Evolutionary conservation across 176 grass and related monocot genomes (phyloP).

Genomic region (Triticum timopheevii): DNA sequence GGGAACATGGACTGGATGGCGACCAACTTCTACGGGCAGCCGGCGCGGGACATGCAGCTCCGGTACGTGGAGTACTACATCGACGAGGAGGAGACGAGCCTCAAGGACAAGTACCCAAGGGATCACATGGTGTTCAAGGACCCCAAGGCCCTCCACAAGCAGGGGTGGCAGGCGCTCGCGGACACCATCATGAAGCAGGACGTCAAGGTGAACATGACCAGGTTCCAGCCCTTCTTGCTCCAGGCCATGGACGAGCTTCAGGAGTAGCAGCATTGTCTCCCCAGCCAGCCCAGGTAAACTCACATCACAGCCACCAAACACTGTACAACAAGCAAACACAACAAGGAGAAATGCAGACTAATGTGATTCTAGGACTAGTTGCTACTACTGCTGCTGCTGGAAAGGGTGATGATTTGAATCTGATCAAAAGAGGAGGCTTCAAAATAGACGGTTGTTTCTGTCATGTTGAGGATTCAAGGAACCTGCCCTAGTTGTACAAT

Average conservation of each 20-base stretch:
- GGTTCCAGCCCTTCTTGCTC: constrained; percentile 45
- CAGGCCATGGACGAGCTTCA: constrained; percentile 63
- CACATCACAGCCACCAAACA: background rate
- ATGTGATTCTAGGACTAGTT: background rate
- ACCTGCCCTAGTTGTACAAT: background rate
- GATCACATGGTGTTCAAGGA: constrained; percentile 69
- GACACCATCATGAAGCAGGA: constrained; percentile 80
- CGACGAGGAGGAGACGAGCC: constrained; percentile 55
- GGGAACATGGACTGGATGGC: constrained; percentile 81
- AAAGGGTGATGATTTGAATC: background rate
- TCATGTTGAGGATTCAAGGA: background rate
- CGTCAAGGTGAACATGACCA: constrained; percentile 51
- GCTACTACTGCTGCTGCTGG: background rate
- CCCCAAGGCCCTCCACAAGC: constrained; percentile 45
- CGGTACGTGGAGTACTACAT: constrained; percentile 78
- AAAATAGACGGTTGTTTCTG: constrained; percentile 1
- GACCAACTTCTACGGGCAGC: constrained; percentile 53
- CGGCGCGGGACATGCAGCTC: constrained; percentile 55
- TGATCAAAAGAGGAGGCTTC: background rate
- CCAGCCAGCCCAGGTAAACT: background rate
- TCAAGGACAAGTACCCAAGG: constrained; percentile 53
- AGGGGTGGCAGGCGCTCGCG: constrained; percentile 52
- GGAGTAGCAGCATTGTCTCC: constrained; percentile 14
- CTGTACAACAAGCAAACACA: background rate
- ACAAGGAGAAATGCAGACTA: background rate